These are phyloP conservation scores for Pseudozyma tsukubaensis DNA, from an alignment of 1,284 basidiomycete genomes.

Conservation along the genomic window DNA sequence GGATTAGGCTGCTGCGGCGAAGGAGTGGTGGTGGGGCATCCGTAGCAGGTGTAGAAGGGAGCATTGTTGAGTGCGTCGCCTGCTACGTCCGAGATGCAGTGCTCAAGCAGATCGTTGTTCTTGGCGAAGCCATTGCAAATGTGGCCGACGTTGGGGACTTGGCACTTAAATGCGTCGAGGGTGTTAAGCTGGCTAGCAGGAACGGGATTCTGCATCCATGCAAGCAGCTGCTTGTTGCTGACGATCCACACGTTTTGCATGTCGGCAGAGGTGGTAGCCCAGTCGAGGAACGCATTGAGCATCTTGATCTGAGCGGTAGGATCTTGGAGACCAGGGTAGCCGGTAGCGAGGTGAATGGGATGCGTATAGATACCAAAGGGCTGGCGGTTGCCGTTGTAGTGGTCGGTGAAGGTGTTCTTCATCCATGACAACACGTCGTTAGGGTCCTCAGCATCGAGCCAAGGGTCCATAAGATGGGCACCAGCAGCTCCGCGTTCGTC, in stretches of 20 bases:
- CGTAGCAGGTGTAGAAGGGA: slow-evolving; percentile 65
- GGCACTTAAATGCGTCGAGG: slow-evolving; percentile 62
- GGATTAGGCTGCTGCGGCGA: slow-evolving; percentile 61
- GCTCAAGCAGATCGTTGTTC: slow-evolving; percentile 56
- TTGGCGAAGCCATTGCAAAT: slow-evolving; percentile 61
- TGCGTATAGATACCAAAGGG: slow-evolving; percentile 85
- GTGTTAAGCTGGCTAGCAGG: slow-evolving; percentile 64
- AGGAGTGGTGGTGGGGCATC: slow-evolving; percentile 57
- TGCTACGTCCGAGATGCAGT: slow-evolving; percentile 59
- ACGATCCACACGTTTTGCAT: slow-evolving; percentile 80
- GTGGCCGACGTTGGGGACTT: slow-evolving; percentile 49
- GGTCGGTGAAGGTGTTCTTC: slow-evolving; percentile 78
- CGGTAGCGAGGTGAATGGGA: slow-evolving; percentile 80
- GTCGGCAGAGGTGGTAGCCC: slow-evolving; percentile 72
- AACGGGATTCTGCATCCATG: slow-evolving; percentile 80
- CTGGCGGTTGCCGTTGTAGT: slow-evolving; percentile 77
- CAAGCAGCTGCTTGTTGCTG: slow-evolving; percentile 78
- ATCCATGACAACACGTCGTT: slow-evolving; percentile 76
- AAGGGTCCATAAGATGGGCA: slow-evolving; percentile 81
- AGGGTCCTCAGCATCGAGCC: slow-evolving; percentile 73
- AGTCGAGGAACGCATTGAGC: slow-evolving; percentile 83
- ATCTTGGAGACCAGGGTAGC: slow-evolving; percentile 62
- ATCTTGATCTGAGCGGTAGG: slow-evolving; percentile 66
- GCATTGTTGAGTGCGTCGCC: slow-evolving; percentile 62
- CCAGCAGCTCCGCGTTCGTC: slow-evolving; percentile 51